Evolutionary conservation across 257 asterid species (phyloP).

Genomic region (Gentiana dahurica): DNA sequence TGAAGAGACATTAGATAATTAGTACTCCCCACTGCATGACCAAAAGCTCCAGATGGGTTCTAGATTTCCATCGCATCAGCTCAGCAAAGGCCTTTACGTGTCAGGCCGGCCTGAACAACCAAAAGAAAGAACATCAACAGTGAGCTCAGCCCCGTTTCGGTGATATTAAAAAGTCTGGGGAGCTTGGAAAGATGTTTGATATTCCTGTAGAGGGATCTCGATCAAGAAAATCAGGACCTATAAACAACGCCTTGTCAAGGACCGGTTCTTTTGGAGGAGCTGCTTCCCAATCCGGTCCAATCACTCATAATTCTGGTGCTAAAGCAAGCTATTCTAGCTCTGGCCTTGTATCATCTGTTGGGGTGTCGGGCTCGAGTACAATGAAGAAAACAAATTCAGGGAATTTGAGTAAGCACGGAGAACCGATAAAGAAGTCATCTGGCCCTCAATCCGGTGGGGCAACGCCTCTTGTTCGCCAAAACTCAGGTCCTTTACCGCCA

Average conservation of each 20-base stretch:
- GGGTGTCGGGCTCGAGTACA: conserved; percentile 47
- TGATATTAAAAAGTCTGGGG: conserved; percentile 86
- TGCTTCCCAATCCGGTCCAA: conserved; percentile 71
- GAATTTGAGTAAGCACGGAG: conserved; percentile 80
- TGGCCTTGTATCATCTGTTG: conserved; percentile 60
- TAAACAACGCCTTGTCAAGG: conserved; percentile 45
- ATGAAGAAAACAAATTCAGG: conserved; percentile 78
- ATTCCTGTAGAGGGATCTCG: conserved; percentile 71
- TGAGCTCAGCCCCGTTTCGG: conserved; percentile 87
- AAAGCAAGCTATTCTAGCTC: conserved; percentile 77
- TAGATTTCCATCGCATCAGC: conserved; percentile 92
- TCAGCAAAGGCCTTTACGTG: conserved; percentile 82
- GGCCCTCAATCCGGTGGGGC: conserved; percentile 89
- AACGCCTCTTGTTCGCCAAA: conserved; percentile 57
- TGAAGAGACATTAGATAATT: conserved; percentile 11
- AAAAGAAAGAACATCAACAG: conserved; percentile 59
- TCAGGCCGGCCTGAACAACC: conserved; percentile 93
- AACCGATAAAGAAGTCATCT: conserved; percentile 70
- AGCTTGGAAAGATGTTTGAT: conserved; percentile 89
- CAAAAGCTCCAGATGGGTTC: conserved; percentile 57
- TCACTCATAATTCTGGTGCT: conserved; percentile 44
- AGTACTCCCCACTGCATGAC: conserved; percentile 9
- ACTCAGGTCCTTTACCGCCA: conserved; percentile 77
- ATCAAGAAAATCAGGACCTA: conserved; percentile 82
- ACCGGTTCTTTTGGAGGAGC: conserved; percentile 57